phyloP scores from a whole-genome alignment of 306 rosid genomes.

The Argentina anserina region DNA sequence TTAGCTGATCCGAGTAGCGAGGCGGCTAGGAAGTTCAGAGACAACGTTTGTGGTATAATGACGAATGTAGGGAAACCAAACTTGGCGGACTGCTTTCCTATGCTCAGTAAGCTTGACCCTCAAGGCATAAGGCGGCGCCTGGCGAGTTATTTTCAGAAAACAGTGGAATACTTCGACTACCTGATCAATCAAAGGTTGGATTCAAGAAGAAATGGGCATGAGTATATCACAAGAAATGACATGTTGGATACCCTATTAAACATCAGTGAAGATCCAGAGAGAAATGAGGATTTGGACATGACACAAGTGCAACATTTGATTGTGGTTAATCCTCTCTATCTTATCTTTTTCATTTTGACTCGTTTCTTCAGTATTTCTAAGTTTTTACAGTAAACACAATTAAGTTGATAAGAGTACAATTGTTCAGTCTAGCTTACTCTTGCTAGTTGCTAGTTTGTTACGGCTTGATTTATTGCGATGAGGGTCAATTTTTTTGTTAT shows the following conservation, averaged over 20 bases:
- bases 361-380: too few species aligned
- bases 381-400: too few species aligned
- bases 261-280: not conserved
- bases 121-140: not conserved
- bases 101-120: not conserved
- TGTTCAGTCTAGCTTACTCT: too few species aligned
- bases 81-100: not conserved
- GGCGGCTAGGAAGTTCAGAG: not conserved
- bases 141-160: not conserved
- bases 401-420: too few species aligned
- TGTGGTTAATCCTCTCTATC: not conserved
- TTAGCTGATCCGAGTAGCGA: not conserved
- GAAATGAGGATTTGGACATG: not conserved
- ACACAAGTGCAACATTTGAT: not conserved
- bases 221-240: not conserved
- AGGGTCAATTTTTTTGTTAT: too few species aligned
- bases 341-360: too few species aligned
- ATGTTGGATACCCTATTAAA: not conserved
- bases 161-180: not conserved
- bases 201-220: not conserved
- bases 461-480: too few species aligned
- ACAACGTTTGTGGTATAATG: not conserved
- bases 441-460: too few species aligned
- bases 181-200: not conserved
- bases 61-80: not conserved